Evolutionary conservation across 202 grass and related monocot genomes (phyloP).

Genomic region (Zoysia matrella): DNA sequence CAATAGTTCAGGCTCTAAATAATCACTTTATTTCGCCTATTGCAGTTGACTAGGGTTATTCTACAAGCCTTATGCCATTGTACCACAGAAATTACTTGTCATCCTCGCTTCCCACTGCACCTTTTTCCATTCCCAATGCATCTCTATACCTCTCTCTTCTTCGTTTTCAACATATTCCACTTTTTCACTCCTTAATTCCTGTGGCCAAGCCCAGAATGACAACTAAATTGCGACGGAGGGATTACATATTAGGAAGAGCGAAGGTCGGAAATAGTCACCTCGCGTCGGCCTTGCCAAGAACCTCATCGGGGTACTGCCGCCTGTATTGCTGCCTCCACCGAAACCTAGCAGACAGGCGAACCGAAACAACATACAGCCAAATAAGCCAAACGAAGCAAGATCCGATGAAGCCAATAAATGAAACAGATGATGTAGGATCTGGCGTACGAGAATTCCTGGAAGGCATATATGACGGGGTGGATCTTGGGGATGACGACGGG

Average conservation of each 20-base stretch:
- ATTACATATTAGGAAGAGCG: background rate
- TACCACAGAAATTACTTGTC: background rate
- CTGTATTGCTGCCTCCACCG: conserved; percentile 89
- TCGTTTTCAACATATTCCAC: background rate
- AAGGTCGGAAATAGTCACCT: conserved; percentile 46
- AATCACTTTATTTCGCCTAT: background rate
- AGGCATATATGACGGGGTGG: conserved; percentile 86
- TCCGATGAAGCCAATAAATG: background rate
- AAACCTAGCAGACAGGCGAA: conserved; percentile 64
- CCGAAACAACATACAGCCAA: background rate
- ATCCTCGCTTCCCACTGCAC: too few species aligned
- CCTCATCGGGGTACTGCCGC: conserved; percentile 85
- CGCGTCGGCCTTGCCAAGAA: conserved; percentile 67
- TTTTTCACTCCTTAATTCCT: background rate
- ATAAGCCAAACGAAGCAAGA: conserved; percentile 23
- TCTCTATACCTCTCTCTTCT: too few species aligned
- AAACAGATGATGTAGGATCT: background rate
- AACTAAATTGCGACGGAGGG: background rate
- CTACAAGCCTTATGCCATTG: background rate
- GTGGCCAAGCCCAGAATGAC: background rate
- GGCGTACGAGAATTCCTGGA: conserved; percentile 92
- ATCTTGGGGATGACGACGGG: conserved; percentile 94
- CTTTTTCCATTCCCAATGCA: too few species aligned
- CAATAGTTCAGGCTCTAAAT: background rate
- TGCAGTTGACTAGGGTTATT: background rate